Base-by-base conservation (phyloP, 2,329 filamentous ascomycete species). In the Alternaria sp. region DNA sequence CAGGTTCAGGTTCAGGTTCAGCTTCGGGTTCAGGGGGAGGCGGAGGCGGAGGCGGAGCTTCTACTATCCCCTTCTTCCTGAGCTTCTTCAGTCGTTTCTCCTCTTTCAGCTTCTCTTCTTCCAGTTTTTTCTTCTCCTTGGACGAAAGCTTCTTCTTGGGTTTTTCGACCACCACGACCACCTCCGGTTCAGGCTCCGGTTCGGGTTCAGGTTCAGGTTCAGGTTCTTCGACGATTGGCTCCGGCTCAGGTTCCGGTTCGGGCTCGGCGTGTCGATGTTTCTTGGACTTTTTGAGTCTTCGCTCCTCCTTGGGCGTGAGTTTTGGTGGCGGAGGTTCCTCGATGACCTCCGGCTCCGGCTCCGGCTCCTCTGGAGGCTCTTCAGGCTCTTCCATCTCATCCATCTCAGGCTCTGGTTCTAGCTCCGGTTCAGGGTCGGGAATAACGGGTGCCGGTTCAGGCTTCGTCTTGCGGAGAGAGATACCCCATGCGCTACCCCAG, bases 401-500 rank as follows among this genome's bases (percentile, higher is more conserved):
- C 7, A 58, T 54, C n/a, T 39, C 36, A 8, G 59, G 59, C 7
- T 65, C 62, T 5, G 59, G 58, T 20, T 64, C 64, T 5, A 57
- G 60, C 28, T 66, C 62, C n/a, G 54, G 47, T 24, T 51, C 59
- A 24, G 55, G 42, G 8, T 53, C 48, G 22, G 26, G 44, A 20
- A 53, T 43, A 8, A 63, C 51, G 30, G 62, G 59, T 28, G 57
- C 62, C n/a, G 53, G 79, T 78, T 82, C 83, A 65, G 74, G 69
- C 67, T 81, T 81, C 62, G 77, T 78, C 59, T 79, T 79, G 67
- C 80, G 81, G 51, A 81, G 72, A 60, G 78, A 79, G 36, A 81
- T 75, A 58, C 81, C 81, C 79, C 79, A 82, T 54, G 79, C 78
- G 54, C 77, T 81, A 34, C 80, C 81, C 71, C 75, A 78, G 24